Base-by-base conservation (phyloP, 2,329 filamentous ascomycete species). In the Keithomyces neogunnii region DNA sequence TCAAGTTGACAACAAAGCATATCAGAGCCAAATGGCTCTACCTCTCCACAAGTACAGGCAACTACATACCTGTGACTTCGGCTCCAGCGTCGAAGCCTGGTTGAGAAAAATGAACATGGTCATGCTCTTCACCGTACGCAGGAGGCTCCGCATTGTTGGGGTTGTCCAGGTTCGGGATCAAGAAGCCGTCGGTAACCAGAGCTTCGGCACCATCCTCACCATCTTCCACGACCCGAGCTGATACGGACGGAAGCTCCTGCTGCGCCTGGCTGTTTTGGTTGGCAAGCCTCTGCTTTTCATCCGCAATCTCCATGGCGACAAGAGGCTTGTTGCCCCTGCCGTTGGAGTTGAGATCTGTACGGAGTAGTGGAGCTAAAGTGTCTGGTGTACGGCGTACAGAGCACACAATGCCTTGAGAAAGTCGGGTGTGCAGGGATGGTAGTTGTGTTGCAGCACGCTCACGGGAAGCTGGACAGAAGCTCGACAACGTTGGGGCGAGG, bases 21-120 rank as follows among this genome's bases (percentile, higher is more conserved):
- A 35, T 11, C 33, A 11, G 33, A 35, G 33, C 33, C 11, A 11
- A 11, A 29, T 33, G 31, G 33, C 8, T 13, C 42, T 35, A 33
- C 33, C 33, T 28, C 13, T 45, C 45, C 36, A 6, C 50, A 33
- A 50, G 45, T 50, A 31, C 19, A 10, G 32, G 29, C 33, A 45
- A 36, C 28, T 9, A 49, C 59, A 38, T 56, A 81, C 79, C 71
- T 46, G 77, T 82, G 30, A 86, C 67, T 31, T 73, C 73, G 42
- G 82, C 83, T 39, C 77, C 78, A 29, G 82, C 83, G 47, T 81
- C 75, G 53, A 86, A 80, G 11, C 82, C 82, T 44, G 80, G 73
- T 58, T 84, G 81, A 26, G 74, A 79, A 53, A 86, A 75, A 52
- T 80, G 75, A 29, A 86, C 63, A 50, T 78, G 73, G 56, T 81